Conservation (phyloP, 2,329 filamentous ascomycete genomes). For the Neonectria hederae region DNA sequence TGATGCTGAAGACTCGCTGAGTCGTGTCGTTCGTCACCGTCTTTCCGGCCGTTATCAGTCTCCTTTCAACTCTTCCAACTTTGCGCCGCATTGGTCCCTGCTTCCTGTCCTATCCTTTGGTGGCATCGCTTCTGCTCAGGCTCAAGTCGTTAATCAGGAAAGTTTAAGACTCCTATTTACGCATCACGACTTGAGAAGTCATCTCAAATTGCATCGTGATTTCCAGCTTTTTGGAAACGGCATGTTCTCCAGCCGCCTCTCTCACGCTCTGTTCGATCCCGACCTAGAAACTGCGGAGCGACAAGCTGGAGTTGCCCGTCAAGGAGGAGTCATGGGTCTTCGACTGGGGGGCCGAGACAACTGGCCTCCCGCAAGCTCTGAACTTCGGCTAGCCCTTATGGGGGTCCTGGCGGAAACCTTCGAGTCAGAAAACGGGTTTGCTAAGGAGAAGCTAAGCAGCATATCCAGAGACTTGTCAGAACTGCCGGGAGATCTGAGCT, state of each 20-base stretch:
- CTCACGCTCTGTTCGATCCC: slow-evolving; percentile 85
- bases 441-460: slow-evolving; percentile 39
- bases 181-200: slow-evolving; percentile 74
- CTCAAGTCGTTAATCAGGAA: slow-evolving; percentile 78
- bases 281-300: slow-evolving; percentile 83
- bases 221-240: slow-evolving; percentile 90
- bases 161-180: slow-evolving; percentile 80
- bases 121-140: slow-evolving; percentile 77
- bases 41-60: slow-evolving; percentile 46
- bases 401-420: slow-evolving; percentile 84
- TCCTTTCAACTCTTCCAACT: slow-evolving; percentile 40
- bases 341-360: slow-evolving; percentile 81
- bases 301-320: slow-evolving; percentile 72
- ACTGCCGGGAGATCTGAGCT: slow-evolving; percentile 78
- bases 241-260: slow-evolving; percentile 80
- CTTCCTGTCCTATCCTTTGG: slow-evolving; percentile 78
- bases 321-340: slow-evolving; percentile 80
- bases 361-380: slow-evolving; percentile 95
- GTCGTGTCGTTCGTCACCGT: slow-evolving; percentile 51
- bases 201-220: slow-evolving; percentile 78
- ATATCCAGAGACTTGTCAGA: slow-evolving; percentile 45
- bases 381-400: slow-evolving; percentile 88
- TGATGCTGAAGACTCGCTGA: slow-evolving; percentile 49
- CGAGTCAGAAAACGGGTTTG: slow-evolving; percentile 40
- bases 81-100: slow-evolving; percentile 66